A percentile compares a stretch with the other conserved stretches of the same genome.
Conservation (phyloP, 805 yeast species). For the Komagataella populi region DNA sequence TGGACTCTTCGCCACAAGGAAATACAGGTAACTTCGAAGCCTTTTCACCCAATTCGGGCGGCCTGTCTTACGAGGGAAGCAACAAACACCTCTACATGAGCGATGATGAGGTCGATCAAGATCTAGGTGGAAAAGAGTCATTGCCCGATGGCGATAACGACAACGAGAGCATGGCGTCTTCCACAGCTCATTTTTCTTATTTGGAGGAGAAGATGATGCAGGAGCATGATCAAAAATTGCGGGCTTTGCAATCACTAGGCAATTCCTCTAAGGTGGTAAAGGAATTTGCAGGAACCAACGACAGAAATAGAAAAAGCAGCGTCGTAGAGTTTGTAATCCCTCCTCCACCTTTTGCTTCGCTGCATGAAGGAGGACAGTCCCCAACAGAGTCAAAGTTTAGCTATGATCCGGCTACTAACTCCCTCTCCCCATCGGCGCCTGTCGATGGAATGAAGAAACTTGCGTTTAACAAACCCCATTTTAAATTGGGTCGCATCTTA, state of each 20-base stretch:
- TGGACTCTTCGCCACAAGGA: neutral
- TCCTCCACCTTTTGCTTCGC: constrained; percentile 21
- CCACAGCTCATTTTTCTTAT: constrained; percentile 43
- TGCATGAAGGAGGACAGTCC: neutral
- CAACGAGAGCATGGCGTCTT: neutral
- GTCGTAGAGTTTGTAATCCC: constrained; percentile 21
- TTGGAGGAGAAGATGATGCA: constrained; percentile 50
- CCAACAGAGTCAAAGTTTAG: constrained; percentile 8
- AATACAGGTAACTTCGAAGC: neutral
- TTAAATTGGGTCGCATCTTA: constrained; percentile 30
- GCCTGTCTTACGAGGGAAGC: neutral
- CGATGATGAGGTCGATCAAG: neutral
- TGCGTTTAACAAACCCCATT: constrained; percentile 12
- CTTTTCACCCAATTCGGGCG: neutral
- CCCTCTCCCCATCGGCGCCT: constrained; percentile 7
- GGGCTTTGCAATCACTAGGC: constrained; percentile 37
- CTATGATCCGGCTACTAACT: constrained; percentile 16
- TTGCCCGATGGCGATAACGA: neutral
- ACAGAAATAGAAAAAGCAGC: constrained; percentile 16
- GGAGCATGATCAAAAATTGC: constrained; percentile 55
- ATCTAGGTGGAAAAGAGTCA: neutral
- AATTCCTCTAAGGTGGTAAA: constrained; percentile 9
- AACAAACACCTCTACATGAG: neutral
- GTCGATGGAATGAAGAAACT: constrained; percentile 5
- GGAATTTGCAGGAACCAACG: neutral